A percentile compares a stretch with the other conserved stretches of the same genome.
phyloP scores from a whole-genome alignment of 2,329 filamentous ascomycete species.

The Ceratocystiopsis minuta region DNA sequence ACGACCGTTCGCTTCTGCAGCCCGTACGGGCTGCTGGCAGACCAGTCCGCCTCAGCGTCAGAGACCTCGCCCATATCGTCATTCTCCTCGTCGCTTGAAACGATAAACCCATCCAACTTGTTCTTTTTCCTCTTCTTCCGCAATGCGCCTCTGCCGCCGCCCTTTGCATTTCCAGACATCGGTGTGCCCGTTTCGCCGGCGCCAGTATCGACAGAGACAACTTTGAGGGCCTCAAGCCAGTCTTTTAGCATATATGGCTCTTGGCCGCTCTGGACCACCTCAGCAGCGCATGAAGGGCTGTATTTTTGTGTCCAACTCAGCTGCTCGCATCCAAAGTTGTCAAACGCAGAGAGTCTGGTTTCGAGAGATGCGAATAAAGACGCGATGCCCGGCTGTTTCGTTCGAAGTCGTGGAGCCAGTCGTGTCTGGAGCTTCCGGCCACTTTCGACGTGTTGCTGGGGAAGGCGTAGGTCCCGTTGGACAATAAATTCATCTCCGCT shows the following conservation, averaged over 20 bases:
- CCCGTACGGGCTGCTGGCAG: slow-evolving; percentile 18
- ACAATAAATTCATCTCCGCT: slow-evolving; percentile 21
- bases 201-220: slow-evolving; percentile 57
- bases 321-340: slow-evolving; percentile 57
- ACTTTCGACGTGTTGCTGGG: slow-evolving; percentile 38
- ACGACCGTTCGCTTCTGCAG: slow-evolving; percentile 35
- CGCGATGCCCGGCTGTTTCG: slow-evolving; percentile 6
- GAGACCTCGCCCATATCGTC: slow-evolving; percentile 51
- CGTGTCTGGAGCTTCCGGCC: slow-evolving; percentile 33
- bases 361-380: slow-evolving; percentile 40
- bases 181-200: slow-evolving; percentile 15
- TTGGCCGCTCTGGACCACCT: slow-evolving; percentile 57
- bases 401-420: slow-evolving; percentile 27
- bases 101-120: slow-evolving; percentile 63
- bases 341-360: slow-evolving; percentile 56
- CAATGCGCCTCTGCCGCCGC: slow-evolving; percentile 7
- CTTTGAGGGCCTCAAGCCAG: slow-evolving; percentile 62
- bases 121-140: slow-evolving; percentile 50
- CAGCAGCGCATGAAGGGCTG: slow-evolving; percentile 45
- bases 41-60: slow-evolving; percentile 36
- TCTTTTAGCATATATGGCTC: slow-evolving; percentile 56
- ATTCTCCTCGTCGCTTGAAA: slow-evolving; percentile 60
- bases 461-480: slow-evolving; percentile 32
- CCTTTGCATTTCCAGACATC: slow-evolving; percentile 10
- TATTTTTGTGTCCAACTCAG: slow-evolving; percentile 72